A percentile compares a stretch with the other conserved stretches of the same genome.
Conservation (phyloP, 257 asterid genomes). For the Datura wrightii region DNA sequence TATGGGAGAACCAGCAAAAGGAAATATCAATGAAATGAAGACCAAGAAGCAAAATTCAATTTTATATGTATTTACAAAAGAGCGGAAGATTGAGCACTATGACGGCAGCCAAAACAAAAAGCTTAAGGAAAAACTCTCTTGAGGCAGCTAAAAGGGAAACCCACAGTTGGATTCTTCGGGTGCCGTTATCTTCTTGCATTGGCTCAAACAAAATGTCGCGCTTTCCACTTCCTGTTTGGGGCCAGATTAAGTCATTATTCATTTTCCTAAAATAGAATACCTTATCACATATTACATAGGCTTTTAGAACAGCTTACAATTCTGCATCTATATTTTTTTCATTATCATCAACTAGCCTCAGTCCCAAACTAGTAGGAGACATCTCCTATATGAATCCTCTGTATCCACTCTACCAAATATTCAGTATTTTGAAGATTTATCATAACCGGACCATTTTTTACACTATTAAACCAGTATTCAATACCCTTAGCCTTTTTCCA, state of each 20-base stretch:
- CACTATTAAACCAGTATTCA: constrained; percentile 3
- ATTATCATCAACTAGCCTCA: constrained; percentile 1
- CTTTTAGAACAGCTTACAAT: neutral
- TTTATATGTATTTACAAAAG: neutral
- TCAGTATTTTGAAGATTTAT: neutral
- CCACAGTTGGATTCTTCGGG: neutral
- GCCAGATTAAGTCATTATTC: constrained; percentile 2
- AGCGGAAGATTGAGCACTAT: neutral
- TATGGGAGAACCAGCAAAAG: neutral
- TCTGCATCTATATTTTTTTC: neutral
- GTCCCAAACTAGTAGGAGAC: constrained; percentile 16
- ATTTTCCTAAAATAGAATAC: constrained; percentile 13
- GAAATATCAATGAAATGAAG: neutral
- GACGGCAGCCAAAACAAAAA: neutral
- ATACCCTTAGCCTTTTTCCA: neutral
- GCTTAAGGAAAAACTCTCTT: constrained; percentile 17
- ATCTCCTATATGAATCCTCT: constrained; percentile 6
- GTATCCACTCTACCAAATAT: constrained; percentile 16
- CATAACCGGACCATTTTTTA: neutral
- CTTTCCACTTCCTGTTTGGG: constrained; percentile 3
- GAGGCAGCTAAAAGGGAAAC: constrained; percentile 20
- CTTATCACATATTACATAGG: neutral
- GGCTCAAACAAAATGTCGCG: neutral
- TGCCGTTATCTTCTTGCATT: constrained; percentile 1
- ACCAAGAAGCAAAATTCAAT: neutral